Evolutionary conservation across 306 rosid species (phyloP), one percentile per base, ranked within the genome.

Genomic region (Gastrolobium villosum): DNA sequence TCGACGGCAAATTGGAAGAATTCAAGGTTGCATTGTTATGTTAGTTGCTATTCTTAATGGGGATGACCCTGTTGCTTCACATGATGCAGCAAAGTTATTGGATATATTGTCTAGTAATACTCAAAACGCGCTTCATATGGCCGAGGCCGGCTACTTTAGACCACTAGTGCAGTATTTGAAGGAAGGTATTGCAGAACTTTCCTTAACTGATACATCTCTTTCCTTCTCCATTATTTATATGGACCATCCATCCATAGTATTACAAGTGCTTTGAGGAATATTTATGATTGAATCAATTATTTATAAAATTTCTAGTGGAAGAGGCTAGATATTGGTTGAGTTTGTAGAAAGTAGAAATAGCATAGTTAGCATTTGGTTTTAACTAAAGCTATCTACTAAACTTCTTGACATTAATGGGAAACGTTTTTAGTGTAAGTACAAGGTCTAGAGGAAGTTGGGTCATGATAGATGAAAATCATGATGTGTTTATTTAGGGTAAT

Each of bases 71-170:
- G 84, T 86, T 68, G 97, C 98, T 66, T 89, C 97, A 14, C 56
- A 4, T 55, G 82, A 82, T 53, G 97, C 98, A 0, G 86, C 89
- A 49, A 88, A 88, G 84, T 80, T 94, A 80, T 82, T 94, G 87
- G 79, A 87, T 82, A 79, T 85, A 41, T 81, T 94, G 80, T 90
- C 98, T 4, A 79, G 90, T 67, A 94, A 85, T 81, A 84, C 89
- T 63, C 98, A 94, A 79, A 92, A 94, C 62, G 96, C 95, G 37
- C 97, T 94, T 82, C 90, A 90, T 80, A 94, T 94, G 97, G 97
- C 98, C 0, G 98, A 94, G 80, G 98, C 98, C 2, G 97, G 97
- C 50, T 92, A 92, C 87, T 94, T 92, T 71, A 81, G 77, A 86
- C 97, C 98, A 20, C 72, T 94, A 40, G 97, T 94, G 76, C 84